These are phyloP conservation scores for Sclerotinia minor DNA, from an alignment of 2,329 filamentous ascomycete genomes.

Conservation along the genomic window DNA sequence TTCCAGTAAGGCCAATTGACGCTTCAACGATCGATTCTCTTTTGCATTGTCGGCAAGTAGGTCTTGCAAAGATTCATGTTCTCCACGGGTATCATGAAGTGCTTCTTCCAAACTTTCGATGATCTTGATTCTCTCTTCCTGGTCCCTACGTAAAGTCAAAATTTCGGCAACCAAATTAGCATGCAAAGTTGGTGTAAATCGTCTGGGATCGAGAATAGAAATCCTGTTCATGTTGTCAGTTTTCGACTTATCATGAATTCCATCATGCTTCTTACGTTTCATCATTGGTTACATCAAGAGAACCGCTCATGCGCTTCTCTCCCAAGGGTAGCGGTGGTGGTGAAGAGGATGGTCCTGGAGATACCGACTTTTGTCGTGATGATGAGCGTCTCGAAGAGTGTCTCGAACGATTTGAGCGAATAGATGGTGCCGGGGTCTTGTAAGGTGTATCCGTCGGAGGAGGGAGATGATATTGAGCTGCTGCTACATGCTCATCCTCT, in stretches of 20 bases:
- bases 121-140: constrained; percentile 83
- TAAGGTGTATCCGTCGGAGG: constrained; percentile 72
- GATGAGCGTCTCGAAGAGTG: constrained; percentile 65
- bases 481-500: constrained; percentile 60
- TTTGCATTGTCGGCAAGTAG: constrained; percentile 65
- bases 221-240: constrained; percentile 42
- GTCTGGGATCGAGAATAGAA: constrained; percentile 78
- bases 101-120: constrained; percentile 82
- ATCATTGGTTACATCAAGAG: constrained; percentile 61
- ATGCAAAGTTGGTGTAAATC: constrained; percentile 93
- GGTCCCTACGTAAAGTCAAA: constrained; percentile 77
- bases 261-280: constrained; percentile 48
- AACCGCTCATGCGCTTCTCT: constrained; percentile 53
- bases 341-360: constrained; percentile 64
- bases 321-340: constrained; percentile 54
- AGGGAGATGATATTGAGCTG: constrained; percentile 61
- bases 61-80: constrained; percentile 70
- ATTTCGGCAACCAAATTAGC: constrained; percentile 96
- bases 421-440: constrained; percentile 60
- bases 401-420: constrained; percentile 17
- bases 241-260: neutral
- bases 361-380: constrained; percentile 62
- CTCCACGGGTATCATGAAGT: constrained; percentile 68
- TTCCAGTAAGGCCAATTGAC: constrained; percentile 83
- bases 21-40: constrained; percentile 77